phyloP scores from a whole-genome alignment of 2,329 filamentous ascomycete genomes.

The Microsporum ferrugineum region DNA sequence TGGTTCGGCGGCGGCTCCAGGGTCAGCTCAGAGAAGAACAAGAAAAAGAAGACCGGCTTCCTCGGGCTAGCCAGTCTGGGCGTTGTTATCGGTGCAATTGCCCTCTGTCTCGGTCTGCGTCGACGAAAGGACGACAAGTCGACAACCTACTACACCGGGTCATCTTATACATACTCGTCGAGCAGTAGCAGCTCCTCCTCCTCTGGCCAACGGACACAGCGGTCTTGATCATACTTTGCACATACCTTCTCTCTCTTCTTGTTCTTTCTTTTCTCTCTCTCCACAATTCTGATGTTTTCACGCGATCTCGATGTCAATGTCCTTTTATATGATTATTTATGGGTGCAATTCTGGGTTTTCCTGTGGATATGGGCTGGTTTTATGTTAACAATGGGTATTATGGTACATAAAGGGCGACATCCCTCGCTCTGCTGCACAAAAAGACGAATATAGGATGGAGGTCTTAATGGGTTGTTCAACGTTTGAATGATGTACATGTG shows the following conservation, averaged over 20 bases:
- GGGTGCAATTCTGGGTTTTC: background rate
- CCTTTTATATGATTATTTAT: background rate
- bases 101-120: constrained; percentile 37
- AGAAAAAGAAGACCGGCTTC: constrained; percentile 27
- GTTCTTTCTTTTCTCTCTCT: background rate
- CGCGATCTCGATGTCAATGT: background rate
- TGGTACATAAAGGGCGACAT: background rate
- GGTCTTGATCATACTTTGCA: background rate
- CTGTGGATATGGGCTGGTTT: background rate
- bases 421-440: background rate
- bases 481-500: background rate
- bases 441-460: background rate
- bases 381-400: background rate
- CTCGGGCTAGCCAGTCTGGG: constrained; percentile 32
- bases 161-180: constrained; percentile 3
- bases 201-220: background rate
- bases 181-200: constrained; percentile 23
- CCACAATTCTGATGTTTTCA: background rate
- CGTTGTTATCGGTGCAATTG: constrained; percentile 34
- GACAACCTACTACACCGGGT: constrained; percentile 22
- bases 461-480: background rate
- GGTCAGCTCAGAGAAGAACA: constrained; percentile 23
- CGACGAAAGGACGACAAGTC: constrained; percentile 29
- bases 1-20: constrained; percentile 17
- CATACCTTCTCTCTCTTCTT: background rate